Evolutionary conservation across 768 basidiomycete species (phyloP), one percentile per base, ranked within the genome.

Genomic region (Hygrocybe punicea): DNA sequence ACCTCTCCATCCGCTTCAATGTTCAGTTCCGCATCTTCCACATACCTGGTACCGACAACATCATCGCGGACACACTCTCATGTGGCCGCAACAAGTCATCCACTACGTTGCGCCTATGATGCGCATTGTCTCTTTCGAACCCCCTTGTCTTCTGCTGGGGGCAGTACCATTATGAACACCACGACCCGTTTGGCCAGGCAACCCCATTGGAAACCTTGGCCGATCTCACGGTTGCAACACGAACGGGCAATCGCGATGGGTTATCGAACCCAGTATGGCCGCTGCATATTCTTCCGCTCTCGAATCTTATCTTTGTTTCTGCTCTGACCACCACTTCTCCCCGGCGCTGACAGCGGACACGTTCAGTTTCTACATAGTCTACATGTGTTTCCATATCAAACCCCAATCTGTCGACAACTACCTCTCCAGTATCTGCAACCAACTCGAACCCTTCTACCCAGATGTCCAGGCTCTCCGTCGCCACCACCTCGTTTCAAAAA

Each of bases 301-400:
- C 21, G 68, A 75, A 23, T 77, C 72, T 2, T 79, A 78, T 40
- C 23, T 77, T 9, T 59, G 64, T 0, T 78, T 79, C 59, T 65
- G 67, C 37, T 24, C 56, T 0, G 1, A 58, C 0, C 76, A 79
- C 52, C 6, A 66, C 2, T 76, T 13, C 59, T 74, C 4, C 19
- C 74, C 13, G 64, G n/a, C 74, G 0, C 78, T 77, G 0, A 76
- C 75, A 1, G 53, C 60, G 1, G 70, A 78, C 47, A 76, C 76
- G 0, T 61, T 80, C 2, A 67, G 66, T 8, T 70, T 73, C 21
- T 79, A 58, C 57, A 61, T 64, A 3, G 67, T 70, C 1, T 78
- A 62, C 60, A 75, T 73, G 68, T 71, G 55, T 3, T 60, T 64
- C 29, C 69, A 74, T 55, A 76, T 79, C 47, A 62, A 71, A 36